phyloP scores from a whole-genome alignment of 129 eudicot genomes.

The Pseudognaphalium luteoalbum region DNA sequence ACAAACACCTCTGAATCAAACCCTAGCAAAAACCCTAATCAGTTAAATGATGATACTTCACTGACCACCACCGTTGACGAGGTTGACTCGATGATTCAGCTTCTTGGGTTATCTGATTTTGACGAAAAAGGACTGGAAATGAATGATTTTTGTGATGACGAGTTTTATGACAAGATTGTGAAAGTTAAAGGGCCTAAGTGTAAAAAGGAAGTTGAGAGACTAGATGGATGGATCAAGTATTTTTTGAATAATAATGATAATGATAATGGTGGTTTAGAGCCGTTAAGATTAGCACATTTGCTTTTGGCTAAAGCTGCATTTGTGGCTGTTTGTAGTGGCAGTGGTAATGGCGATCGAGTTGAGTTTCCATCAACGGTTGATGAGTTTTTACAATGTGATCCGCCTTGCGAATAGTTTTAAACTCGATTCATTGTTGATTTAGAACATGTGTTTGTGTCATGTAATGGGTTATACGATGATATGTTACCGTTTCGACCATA shows the following conservation, averaged over 20 bases:
- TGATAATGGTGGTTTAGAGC: slow-evolving; percentile 38
- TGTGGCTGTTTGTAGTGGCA: slow-evolving; percentile 28
- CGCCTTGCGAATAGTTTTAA: slow-evolving; percentile 38
- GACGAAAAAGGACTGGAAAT: slow-evolving; percentile 28
- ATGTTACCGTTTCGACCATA: background rate
- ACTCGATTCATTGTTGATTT: background rate
- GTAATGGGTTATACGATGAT: background rate
- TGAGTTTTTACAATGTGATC: slow-evolving; percentile 66
- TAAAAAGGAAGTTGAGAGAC: slow-evolving; percentile 61
- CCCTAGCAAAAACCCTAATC: slow-evolving; percentile 32
- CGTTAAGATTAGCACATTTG: slow-evolving; percentile 75
- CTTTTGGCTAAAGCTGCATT: slow-evolving; percentile 71
- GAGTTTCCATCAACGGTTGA: slow-evolving; percentile 65
- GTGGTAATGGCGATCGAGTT: slow-evolving; percentile 32
- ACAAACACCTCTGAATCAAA: slow-evolving; percentile 32
- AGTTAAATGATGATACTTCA: slow-evolving; percentile 1
- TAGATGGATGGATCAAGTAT: slow-evolving; percentile 70
- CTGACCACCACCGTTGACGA: slow-evolving; percentile 37
- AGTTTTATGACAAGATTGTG: slow-evolving; percentile 63
- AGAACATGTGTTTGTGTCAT: background rate
- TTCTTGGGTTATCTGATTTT: slow-evolving; percentile 49
- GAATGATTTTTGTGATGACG: slow-evolving; percentile 43
- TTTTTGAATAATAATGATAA: slow-evolving; percentile 22
- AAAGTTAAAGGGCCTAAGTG: slow-evolving; percentile 72
- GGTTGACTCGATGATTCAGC: slow-evolving; percentile 49